These are phyloP conservation scores for Gossypium aridum DNA, from an alignment of 441 rosid genomes.

Conservation along the genomic window DNA sequence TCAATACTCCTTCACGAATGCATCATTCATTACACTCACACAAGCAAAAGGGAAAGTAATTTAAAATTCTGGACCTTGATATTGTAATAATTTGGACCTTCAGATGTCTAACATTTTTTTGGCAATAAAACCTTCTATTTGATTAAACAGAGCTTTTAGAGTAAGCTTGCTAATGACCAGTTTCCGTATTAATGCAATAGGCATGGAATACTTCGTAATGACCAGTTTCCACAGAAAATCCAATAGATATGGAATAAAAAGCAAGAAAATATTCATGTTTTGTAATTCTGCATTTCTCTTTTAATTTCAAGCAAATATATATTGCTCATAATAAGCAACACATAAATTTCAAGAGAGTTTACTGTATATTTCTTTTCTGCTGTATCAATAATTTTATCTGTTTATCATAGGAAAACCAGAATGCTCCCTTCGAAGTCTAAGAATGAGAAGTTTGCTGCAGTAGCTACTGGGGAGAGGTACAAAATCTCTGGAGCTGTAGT, in stretches of 20 bases:
- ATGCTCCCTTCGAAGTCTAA: conserved; percentile 24
- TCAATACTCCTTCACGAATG: background rate
- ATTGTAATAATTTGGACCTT: conserved; percentile 1
- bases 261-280: background rate
- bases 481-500: conserved; percentile 16
- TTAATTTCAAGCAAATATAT: background rate
- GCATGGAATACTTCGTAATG: background rate
- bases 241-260: background rate
- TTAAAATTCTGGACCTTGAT: conserved; percentile 3
- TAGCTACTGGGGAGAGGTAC: conserved; percentile 8
- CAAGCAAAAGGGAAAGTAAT: background rate
- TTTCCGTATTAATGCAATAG: background rate
- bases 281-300: background rate
- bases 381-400: background rate
- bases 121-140: background rate
- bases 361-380: background rate
- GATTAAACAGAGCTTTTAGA: background rate
- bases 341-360: background rate
- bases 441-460: conserved; percentile 19
- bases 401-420: conserved; percentile 31
- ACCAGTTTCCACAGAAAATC: background rate
- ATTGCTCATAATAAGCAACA: conserved; percentile 6
- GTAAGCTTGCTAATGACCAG: background rate
- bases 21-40: background rate
- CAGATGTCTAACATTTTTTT: background rate